These are phyloP conservation scores for Pseudocercospora musae DNA, from an alignment of 2,329 filamentous ascomycete genomes.

Conservation along the genomic window DNA sequence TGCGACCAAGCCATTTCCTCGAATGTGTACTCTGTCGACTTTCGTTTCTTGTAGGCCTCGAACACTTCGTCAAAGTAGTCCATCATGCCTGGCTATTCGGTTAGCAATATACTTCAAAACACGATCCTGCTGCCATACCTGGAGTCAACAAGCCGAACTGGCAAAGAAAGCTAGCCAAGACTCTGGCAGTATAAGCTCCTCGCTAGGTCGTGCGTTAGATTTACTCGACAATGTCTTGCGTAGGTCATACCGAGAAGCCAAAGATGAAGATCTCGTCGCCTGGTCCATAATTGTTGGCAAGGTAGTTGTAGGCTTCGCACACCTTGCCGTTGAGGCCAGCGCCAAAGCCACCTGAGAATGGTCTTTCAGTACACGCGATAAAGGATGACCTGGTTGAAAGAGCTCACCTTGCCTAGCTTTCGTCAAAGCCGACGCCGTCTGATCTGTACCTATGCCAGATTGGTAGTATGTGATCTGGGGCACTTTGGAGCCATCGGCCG, in stretches of 20 bases:
- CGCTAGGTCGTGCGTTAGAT: background rate
- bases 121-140: background rate
- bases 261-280: constrained; percentile 34
- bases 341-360: constrained; percentile 17
- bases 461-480: constrained; percentile 33
- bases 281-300: constrained; percentile 29
- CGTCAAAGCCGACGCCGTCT: constrained; percentile 15
- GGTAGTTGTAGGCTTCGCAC: constrained; percentile 28
- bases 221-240: background rate
- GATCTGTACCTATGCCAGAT: constrained; percentile 28
- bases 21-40: constrained; percentile 11
- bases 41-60: constrained; percentile 16
- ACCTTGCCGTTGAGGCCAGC: constrained; percentile 22
- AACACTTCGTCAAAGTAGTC: constrained; percentile 21
- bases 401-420: constrained; percentile 16
- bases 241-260: constrained; percentile 24
- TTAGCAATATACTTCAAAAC: background rate
- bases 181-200: constrained; percentile 34
- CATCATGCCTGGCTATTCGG: background rate
- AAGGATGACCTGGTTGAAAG: background rate
- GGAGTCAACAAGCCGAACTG: constrained; percentile 27
- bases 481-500: constrained; percentile 22
- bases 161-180: constrained; percentile 30
- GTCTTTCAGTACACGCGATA: background rate
- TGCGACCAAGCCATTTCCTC: constrained; percentile 18